A percentile compares a stretch with the other conserved stretches of the same genome.
Evolutionary conservation across 108 stramenopile species (phyloP).

Genomic region (Nitzschia palea): DNA sequence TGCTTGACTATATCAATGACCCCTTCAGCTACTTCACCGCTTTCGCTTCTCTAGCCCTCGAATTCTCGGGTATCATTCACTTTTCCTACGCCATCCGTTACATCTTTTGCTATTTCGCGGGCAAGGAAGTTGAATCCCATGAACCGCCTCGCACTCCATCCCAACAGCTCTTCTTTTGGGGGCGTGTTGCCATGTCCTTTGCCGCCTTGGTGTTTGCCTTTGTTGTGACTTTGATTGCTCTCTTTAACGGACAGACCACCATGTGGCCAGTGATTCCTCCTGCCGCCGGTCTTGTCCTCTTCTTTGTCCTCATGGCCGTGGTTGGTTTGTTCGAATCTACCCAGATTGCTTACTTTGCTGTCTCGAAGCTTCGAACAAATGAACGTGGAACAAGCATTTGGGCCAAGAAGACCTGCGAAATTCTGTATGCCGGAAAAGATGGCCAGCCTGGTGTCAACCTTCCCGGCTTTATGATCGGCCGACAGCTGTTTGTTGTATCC

Average conservation of each 20-base stretch:
- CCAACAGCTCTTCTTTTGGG: slow-evolving; percentile 47
- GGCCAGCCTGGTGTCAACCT: too few species aligned
- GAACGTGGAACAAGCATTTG: too few species aligned
- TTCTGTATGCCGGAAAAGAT: slow-evolving; percentile 47
- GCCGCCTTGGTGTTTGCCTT: slow-evolving; percentile 47
- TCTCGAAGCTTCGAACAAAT: slow-evolving; percentile 51
- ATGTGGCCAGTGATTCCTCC: slow-evolving; percentile 59
- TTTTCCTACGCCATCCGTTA: too few species aligned
- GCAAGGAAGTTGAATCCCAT: slow-evolving; percentile 52
- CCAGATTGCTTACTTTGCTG: slow-evolving; percentile 77
- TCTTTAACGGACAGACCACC: slow-evolving; percentile 59
- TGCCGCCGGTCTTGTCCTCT: slow-evolving; percentile 49
- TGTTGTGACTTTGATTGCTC: slow-evolving; percentile 51
- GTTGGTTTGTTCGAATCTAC: slow-evolving; percentile 86
- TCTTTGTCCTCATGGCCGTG: slow-evolving; percentile 69
- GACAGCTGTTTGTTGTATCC: too few species aligned
- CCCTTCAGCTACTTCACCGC: too few species aligned
- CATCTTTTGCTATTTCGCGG: slow-evolving; percentile 32
- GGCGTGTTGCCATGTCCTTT: slow-evolving; percentile 46
- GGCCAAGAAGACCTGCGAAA: slow-evolving; percentile 32
- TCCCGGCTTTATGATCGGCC: too few species aligned
- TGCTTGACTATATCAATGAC: slow-evolving; percentile 86
- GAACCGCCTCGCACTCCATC: slow-evolving; percentile 42
- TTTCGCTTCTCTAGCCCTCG: slow-evolving; percentile 53
- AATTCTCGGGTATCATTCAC: slow-evolving; percentile 42